phyloP scores from a whole-genome alignment of 768 basidiomycete species.

The Melanogaster broomeanus region DNA sequence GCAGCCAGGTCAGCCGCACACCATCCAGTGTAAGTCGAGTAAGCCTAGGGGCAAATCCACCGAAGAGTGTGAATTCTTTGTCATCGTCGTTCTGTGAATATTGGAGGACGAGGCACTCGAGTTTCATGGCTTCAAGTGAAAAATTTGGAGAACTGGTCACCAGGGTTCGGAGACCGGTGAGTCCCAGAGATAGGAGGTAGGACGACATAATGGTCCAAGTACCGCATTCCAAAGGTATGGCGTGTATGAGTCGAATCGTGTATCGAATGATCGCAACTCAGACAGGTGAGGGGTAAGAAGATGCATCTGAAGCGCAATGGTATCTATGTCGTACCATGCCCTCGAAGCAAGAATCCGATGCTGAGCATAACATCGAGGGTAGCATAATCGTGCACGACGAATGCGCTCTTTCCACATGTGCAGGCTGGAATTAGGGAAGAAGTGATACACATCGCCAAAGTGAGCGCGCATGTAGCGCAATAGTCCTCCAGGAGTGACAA shows the following conservation, averaged over 20 bases:
- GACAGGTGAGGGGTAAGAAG: constrained; percentile 47
- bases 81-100: constrained; percentile 69
- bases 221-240: constrained; percentile 73
- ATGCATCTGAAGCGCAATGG: constrained; percentile 64
- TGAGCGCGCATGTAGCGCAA: constrained; percentile 58
- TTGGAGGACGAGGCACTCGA: constrained; percentile 58
- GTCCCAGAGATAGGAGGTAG: constrained; percentile 26
- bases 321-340: constrained; percentile 32
- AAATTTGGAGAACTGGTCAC: constrained; percentile 9
- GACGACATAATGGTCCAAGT: constrained; percentile 53
- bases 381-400: constrained; percentile 57
- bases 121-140: constrained; percentile 39
- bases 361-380: constrained; percentile 61
- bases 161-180: constrained; percentile 13
- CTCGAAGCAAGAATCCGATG: constrained; percentile 34
- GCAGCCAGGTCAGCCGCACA: constrained; percentile 61
- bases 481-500: constrained; percentile 62
- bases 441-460: constrained; percentile 67
- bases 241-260: constrained; percentile 53
- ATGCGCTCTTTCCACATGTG: constrained; percentile 67
- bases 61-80: constrained; percentile 67
- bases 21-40: constrained; percentile 60
- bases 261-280: constrained; percentile 63
- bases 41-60: constrained; percentile 58
- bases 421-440: constrained; percentile 39